Evolutionary conservation across 179 eudicot genomes (phyloP).

Genomic region (Gypsophila paniculata): DNA sequence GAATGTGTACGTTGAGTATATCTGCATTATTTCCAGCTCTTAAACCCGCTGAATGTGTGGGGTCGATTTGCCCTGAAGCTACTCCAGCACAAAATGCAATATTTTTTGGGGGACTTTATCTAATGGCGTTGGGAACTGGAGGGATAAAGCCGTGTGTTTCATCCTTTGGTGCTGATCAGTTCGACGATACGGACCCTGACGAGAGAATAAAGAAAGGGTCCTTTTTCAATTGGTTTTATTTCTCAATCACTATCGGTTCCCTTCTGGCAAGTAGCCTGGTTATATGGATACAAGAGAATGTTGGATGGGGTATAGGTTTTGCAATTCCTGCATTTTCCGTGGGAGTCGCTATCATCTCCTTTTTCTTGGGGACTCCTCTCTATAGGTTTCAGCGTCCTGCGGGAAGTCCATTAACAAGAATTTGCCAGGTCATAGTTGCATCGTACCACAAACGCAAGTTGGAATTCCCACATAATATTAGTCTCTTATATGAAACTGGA

Average conservation of each 20-base stretch:
- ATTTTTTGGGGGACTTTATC: constrained; percentile 53
- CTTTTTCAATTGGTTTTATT: constrained; percentile 71
- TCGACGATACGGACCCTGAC: constrained; percentile 56
- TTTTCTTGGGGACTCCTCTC: constrained; percentile 47
- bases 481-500: constrained; percentile 41
- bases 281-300: constrained; percentile 61
- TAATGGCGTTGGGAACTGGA: constrained; percentile 68
- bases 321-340: constrained; percentile 58
- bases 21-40: constrained; percentile 55
- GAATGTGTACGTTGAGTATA: constrained; percentile 57
- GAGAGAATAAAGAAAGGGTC: constrained; percentile 59
- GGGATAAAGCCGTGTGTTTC: constrained; percentile 69
- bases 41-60: constrained; percentile 51
- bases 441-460: constrained; percentile 40
- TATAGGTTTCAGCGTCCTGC: constrained; percentile 55
- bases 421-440: constrained; percentile 58
- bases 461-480: constrained; percentile 31
- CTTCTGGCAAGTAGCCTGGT: constrained; percentile 51
- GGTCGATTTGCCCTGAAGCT: constrained; percentile 54
- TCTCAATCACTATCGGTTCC: constrained; percentile 58
- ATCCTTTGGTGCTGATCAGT: constrained; percentile 73
- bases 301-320: constrained; percentile 64
- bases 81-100: constrained; percentile 48
- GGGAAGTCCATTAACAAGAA: constrained; percentile 57
- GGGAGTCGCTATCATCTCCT: constrained; percentile 51